Evolutionary conservation across 75 land plant genomes (phyloP).

Genomic region (Pinus taeda): DNA sequence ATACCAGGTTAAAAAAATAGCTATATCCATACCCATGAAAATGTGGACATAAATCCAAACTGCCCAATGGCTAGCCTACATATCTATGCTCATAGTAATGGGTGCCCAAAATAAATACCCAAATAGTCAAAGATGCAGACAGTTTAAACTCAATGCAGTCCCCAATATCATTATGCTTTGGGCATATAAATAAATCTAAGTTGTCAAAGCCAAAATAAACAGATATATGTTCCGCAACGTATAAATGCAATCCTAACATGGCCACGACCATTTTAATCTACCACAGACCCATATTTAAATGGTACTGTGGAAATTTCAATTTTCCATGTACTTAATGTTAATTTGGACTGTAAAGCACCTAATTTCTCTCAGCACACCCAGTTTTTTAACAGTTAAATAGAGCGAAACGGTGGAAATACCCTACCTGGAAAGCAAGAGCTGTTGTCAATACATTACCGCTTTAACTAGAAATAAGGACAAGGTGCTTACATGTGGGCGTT

Average conservation of each 20-base stretch:
- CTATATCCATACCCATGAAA: too few species aligned
- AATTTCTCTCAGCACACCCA: too few species aligned
- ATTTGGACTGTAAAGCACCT: too few species aligned
- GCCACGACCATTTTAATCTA: neutral
- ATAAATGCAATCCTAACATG: neutral
- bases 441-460: neutral
- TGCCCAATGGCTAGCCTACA: neutral
- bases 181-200: neutral
- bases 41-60: neutral
- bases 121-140: neutral
- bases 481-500: slow-evolving; percentile 53
- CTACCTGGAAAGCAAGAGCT: neutral
- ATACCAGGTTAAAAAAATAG: too few species aligned
- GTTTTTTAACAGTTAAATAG: neutral
- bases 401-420: neutral
- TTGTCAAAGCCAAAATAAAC: neutral
- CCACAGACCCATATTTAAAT: too few species aligned
- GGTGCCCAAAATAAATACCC: neutral
- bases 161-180: too few species aligned
- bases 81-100: neutral
- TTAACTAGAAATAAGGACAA: neutral
- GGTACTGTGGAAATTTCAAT: too few species aligned
- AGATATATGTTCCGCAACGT: neutral
- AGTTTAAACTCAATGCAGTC: too few species aligned
- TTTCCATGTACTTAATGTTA: too few species aligned